Percentiles rank a stretch among this genome's conserved stretches.
Conservation (phyloP, 176 grass and related monocot genomes). For the Zizania latifolia region DNA sequence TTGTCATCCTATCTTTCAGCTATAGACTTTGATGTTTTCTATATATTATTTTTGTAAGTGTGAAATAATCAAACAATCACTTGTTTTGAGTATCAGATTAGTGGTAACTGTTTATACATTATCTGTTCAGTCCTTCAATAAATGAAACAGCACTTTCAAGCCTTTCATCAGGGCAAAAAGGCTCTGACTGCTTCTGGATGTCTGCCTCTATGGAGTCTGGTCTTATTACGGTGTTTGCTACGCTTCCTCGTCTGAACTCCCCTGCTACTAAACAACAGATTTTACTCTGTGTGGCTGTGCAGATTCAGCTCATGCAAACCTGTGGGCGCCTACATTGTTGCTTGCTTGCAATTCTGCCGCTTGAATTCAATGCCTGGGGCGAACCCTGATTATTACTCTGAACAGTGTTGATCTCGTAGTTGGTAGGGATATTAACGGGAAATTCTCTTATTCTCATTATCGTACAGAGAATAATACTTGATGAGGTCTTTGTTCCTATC, state of each 20-base stretch:
- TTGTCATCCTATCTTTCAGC: too few relatives aligned
- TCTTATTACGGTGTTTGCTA: neutral
- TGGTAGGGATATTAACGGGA: too few relatives aligned
- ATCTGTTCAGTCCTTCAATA: conserved; percentile 15
- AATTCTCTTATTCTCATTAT: too few relatives aligned
- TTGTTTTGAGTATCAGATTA: too few relatives aligned
- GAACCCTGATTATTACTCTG: neutral
- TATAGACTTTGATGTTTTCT: too few relatives aligned
- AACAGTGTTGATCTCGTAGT: too few relatives aligned
- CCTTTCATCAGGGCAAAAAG: neutral
- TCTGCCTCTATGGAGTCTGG: neutral
- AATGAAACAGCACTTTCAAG: neutral
- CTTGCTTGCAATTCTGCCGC: neutral
- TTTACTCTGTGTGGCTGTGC: neutral
- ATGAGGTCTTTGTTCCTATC: too few relatives aligned
- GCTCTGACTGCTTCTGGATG: neutral
- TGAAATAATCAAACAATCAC: too few relatives aligned
- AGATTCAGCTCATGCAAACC: too few relatives aligned
- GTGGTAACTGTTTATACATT: neutral
- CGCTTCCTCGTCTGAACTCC: neutral
- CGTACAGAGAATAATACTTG: too few relatives aligned
- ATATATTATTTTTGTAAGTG: too few relatives aligned
- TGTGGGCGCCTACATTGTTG: neutral
- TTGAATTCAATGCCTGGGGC: neutral
- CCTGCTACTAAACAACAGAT: neutral